Percentiles rank a stretch among this genome's conserved stretches.
phyloP scores from a whole-genome alignment of 2,329 filamentous ascomycete genomes.

The Fusarium sp. region DNA sequence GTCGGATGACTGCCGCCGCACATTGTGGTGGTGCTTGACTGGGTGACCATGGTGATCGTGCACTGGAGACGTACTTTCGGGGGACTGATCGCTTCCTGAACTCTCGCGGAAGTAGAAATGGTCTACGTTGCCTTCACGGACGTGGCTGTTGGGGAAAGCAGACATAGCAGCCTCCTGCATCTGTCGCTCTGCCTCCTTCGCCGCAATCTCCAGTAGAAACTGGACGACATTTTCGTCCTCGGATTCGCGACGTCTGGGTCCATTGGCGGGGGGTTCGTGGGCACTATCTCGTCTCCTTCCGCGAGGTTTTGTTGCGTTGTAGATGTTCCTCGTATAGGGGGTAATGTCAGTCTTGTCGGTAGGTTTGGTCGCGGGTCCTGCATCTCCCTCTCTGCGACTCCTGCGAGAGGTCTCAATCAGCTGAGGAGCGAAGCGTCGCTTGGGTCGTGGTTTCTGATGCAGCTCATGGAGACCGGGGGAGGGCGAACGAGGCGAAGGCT shows the following conservation, averaged over 20 bases:
- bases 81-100: constrained; percentile 67
- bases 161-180: constrained; percentile 82
- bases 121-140: constrained; percentile 76
- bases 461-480: constrained; percentile 59
- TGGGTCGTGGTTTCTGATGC: constrained; percentile 59
- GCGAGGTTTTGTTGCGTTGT: constrained; percentile 61
- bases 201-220: constrained; percentile 83
- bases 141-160: constrained; percentile 80
- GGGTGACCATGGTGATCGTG: constrained; percentile 49
- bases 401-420: constrained; percentile 84
- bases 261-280: constrained; percentile 26
- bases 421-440: constrained; percentile 77
- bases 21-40: constrained; percentile 29
- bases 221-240: constrained; percentile 82
- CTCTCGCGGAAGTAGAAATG: constrained; percentile 78
- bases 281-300: constrained; percentile 50
- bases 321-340: constrained; percentile 73
- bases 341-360: constrained; percentile 80
- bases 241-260: constrained; percentile 69
- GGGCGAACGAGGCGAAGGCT: constrained; percentile 65
- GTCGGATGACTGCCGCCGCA: constrained; percentile 71
- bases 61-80: constrained; percentile 55
- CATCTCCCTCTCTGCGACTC: constrained; percentile 75
- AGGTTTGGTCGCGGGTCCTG: constrained; percentile 71
- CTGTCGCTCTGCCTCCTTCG: constrained; percentile 83